Evolutionary conservation across 2,329 filamentous ascomycete species (phyloP).

Genomic region (Magnaporthales sp.): DNA sequence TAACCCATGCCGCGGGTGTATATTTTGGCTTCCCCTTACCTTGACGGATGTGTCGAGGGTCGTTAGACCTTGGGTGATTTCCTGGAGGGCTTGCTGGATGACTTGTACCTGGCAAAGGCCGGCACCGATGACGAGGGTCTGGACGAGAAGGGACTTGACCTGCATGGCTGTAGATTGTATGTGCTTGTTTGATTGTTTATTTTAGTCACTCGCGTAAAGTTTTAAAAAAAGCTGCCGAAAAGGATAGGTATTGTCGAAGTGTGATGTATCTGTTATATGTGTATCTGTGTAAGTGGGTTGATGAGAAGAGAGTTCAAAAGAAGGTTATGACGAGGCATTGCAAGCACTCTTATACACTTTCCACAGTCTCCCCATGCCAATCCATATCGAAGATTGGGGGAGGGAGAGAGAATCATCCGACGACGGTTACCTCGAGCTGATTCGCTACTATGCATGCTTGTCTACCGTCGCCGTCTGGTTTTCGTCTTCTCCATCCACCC

Average conservation of each 20-base stretch:
- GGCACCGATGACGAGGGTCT: conserved; percentile 36
- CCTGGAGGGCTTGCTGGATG: conserved; percentile 50
- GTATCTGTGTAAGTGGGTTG: not conserved
- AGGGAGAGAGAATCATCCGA: not conserved
- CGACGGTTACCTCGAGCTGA: not conserved
- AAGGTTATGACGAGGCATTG: not conserved
- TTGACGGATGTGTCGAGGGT: conserved; percentile 27
- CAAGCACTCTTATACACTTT: not conserved
- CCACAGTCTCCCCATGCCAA: not conserved
- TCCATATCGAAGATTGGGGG: not conserved
- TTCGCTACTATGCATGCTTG: not conserved
- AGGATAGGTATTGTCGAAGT: too few relatives aligned
- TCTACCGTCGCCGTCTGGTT: not conserved
- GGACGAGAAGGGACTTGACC: conserved; percentile 29
- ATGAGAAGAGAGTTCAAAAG: not conserved
- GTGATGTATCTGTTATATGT: not conserved
- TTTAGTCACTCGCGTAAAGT: too few relatives aligned
- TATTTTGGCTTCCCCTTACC: not conserved
- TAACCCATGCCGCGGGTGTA: not conserved
- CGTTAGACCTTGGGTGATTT: conserved; percentile 50
- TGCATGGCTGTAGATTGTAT: conserved; percentile 29
- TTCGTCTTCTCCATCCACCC: not conserved
- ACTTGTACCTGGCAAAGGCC: conserved; percentile 42
- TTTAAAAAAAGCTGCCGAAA: too few relatives aligned
- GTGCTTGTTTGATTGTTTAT: too few relatives aligned